Evolutionary conservation across 2,329 filamentous ascomycete species (phyloP).

Genomic region (Colletotrichum tanaceti): DNA sequence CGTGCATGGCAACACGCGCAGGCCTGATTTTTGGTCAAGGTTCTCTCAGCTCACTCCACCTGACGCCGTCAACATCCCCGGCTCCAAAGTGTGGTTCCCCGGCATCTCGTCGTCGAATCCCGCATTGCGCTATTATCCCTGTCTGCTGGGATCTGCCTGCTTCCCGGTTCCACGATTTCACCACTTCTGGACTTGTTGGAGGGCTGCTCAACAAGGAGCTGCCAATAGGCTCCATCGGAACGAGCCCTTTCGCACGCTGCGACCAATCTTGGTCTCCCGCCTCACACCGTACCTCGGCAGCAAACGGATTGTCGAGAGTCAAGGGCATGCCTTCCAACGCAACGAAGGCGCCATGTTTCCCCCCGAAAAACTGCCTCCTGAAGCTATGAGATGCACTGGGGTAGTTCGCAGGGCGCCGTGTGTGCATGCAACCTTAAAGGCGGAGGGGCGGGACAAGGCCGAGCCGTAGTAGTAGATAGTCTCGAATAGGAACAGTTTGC

Average conservation of each 20-base stretch:
- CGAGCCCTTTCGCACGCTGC: slow-evolving; percentile 21
- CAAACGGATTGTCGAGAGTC: slow-evolving; percentile 28
- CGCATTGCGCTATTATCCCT: slow-evolving; percentile 41
- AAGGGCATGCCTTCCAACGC: slow-evolving; percentile 4
- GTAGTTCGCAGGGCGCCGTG: not conserved
- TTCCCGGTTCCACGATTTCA: slow-evolving; percentile 5
- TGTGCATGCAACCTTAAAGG: slow-evolving; percentile 34
- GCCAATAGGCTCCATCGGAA: slow-evolving; percentile 39
- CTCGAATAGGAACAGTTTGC: not conserved
- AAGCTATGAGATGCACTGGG: not conserved
- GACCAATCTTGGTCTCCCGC: slow-evolving; percentile 18
- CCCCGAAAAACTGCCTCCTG: no score
- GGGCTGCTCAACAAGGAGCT: slow-evolving; percentile 5
- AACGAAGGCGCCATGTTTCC: no score
- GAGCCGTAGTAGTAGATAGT: slow-evolving; percentile 23
- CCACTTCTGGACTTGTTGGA: slow-evolving; percentile 17
- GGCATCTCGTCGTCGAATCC: slow-evolving; percentile 34
- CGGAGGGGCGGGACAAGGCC: slow-evolving; percentile 24
- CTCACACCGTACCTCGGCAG: slow-evolving; percentile 25
- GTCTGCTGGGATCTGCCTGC: slow-evolving; percentile 26
- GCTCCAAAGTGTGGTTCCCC: slow-evolving; percentile 30
- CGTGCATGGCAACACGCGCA: slow-evolving; percentile 21
- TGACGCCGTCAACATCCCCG: slow-evolving; percentile 4
- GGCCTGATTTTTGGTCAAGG: slow-evolving; percentile 27
- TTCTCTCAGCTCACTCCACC: slow-evolving; percentile 28